Conservation (phyloP, 1,284 basidiomycete genomes). For the Stereum hirsutum region DNA sequence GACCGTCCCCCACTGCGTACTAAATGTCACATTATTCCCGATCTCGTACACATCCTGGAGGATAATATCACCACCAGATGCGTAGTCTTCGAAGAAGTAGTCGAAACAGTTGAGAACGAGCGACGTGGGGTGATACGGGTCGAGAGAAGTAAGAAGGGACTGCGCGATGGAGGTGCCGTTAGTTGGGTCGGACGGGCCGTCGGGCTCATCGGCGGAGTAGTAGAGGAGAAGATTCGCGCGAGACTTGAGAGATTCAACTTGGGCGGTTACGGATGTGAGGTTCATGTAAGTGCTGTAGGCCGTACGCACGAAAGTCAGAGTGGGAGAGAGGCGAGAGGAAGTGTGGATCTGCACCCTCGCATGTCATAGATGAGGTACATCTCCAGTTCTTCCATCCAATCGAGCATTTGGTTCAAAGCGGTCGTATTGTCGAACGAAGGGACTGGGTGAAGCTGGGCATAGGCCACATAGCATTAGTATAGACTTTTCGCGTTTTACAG, state of each 20-base stretch:
- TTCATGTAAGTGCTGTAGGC: slow-evolving; percentile 51
- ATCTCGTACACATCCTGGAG: slow-evolving; percentile 52
- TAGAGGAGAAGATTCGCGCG: slow-evolving; percentile 63
- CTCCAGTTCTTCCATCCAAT: slow-evolving; percentile 63
- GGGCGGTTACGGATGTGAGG: slow-evolving; percentile 45
- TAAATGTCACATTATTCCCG: slow-evolving; percentile 61
- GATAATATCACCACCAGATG: slow-evolving; percentile 51
- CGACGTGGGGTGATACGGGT: slow-evolving; percentile 70
- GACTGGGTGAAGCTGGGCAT: too few species aligned
- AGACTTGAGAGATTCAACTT: slow-evolving; percentile 59
- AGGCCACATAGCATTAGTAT: too few species aligned
- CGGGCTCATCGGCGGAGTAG: slow-evolving; percentile 74
- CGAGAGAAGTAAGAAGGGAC: slow-evolving; percentile 57
- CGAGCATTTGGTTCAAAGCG: slow-evolving; percentile 44
- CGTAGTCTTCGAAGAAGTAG: slow-evolving; percentile 53
- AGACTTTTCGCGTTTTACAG: too few species aligned
- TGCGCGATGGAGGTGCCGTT: slow-evolving; percentile 49
- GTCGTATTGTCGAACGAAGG: slow-evolving; percentile 56
- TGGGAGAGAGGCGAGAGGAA: slow-evolving; percentile 15
- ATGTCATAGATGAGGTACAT: slow-evolving; percentile 75
- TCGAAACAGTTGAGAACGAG: slow-evolving; percentile 69
- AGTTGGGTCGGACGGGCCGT: slow-evolving; percentile 59
- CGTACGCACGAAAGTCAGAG: background rate
- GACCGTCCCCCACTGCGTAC: slow-evolving; percentile 38
- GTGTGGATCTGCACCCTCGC: slow-evolving; percentile 55